Evolutionary conservation across 2,329 filamentous ascomycete genomes (phyloP), one percentile per base, ranked within the genome.

Genomic region (Aspergillus versicolor): DNA sequence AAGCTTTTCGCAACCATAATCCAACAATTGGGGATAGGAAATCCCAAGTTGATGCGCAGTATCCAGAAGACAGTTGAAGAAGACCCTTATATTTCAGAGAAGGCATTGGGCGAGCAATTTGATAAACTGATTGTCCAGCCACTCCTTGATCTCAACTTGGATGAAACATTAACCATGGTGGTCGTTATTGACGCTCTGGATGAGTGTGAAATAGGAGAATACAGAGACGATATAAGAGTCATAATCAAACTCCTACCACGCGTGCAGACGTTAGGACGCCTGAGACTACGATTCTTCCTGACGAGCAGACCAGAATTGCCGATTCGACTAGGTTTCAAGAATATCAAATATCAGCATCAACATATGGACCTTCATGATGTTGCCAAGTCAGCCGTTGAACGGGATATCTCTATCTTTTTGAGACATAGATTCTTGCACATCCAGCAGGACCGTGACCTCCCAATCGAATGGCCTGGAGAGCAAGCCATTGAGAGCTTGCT

Each of bases 91-190:
- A 69, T 71, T 44, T 57, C 59, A 27, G 47, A 41, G 44, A 66
- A 65, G 51, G 38, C 54, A 5, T 58, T 70, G 2, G 41, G 41
- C 8, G 62, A 68, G n/a, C 67, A 73, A 32, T 72, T 67, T 45
- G 42, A 66, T 1, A 56, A 67, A 30, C 61, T 73, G 1, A 17
- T 72, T 15, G 53, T 65, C 13, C 50, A 60, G 19, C 70, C 67
- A 9, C 49, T 71, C 19, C 27, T 32, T 8, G 17, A 12, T 21
- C 45, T 38, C 4, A 11, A 5, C 27, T 5, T 24, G 22, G 19
- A 21, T 21, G 19, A 21, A 21, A 24, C 22, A 24, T 6, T 9
- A 37, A 38, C n/a, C 15, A 22, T 45, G 5, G 45, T 48, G 30
- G 22, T 48, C 19, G 19, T 21, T 21, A 21, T 21, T 5, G 45